Conservation (phyloP, 2,329 filamentous ascomycete species). For the Capronia coronata region DNA sequence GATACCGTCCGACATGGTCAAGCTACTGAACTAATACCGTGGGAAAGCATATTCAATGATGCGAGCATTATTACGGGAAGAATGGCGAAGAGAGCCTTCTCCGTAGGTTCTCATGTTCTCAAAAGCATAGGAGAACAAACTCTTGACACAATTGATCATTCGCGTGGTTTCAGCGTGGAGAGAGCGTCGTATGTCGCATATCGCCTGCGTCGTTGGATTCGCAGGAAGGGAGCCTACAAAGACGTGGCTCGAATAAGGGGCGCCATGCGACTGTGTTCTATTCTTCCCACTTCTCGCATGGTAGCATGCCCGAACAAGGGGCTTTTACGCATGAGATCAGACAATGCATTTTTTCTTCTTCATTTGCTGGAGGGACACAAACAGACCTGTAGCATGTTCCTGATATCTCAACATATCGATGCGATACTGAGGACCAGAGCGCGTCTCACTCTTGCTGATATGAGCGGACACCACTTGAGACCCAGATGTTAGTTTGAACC, state of each 20-base stretch:
- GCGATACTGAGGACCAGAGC: too few relatives aligned
- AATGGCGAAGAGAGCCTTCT: background rate
- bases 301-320: background rate
- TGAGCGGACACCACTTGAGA: too few relatives aligned
- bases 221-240: background rate
- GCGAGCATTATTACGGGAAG: background rate
- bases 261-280: background rate
- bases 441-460: too few relatives aligned
- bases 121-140: background rate
- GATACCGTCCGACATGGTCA: constrained; percentile 26
- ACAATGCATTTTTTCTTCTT: background rate
- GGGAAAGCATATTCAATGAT: background rate
- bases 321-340: background rate
- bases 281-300: background rate
- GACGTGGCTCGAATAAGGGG: background rate
- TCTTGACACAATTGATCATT: background rate
- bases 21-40: constrained; percentile 20
- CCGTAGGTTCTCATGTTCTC: background rate
- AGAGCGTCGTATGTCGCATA: background rate
- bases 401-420: too few relatives aligned
- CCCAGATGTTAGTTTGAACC: too few relatives aligned
- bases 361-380: background rate
- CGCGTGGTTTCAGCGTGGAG: background rate
- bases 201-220: background rate
- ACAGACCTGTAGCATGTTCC: too few relatives aligned